Conservation (phyloP, 1,139 yeast genomes). For the Yamadazyma mexicana region DNA sequence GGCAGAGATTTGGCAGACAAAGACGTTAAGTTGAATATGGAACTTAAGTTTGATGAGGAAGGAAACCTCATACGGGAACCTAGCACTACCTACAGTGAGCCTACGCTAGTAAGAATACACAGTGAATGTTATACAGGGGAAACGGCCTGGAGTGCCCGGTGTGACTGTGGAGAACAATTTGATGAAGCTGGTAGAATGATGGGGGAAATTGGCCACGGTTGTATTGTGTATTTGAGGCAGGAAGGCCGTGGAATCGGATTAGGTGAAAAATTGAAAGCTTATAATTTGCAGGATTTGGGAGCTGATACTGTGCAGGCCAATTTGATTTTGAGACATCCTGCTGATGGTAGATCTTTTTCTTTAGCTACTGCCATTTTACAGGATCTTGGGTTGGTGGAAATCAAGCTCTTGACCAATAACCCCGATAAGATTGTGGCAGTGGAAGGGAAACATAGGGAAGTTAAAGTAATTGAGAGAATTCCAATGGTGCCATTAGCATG, state of each 20-base stretch:
- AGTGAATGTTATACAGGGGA: conserved; percentile 99
- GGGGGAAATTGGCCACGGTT: conserved; percentile 86
- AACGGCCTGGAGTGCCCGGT: conserved; percentile 98
- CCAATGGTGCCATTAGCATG: conserved; percentile 98
- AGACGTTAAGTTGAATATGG: conserved; percentile 47
- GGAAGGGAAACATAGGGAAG: conserved; percentile 73
- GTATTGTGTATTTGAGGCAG: conserved; percentile 92
- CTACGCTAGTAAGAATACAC: conserved; percentile 71
- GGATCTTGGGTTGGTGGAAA: conserved; percentile 74
- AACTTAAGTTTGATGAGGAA: conserved; percentile 44
- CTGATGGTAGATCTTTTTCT: conserved; percentile 90
- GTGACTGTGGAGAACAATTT: conserved; percentile 98
- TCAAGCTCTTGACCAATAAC: conserved; percentile 85
- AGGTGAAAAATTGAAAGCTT: conserved; percentile 95
- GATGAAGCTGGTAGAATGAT: conserved; percentile 95
- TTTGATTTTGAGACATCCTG: conserved; percentile 89
- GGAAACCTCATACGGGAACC: conserved; percentile 53
- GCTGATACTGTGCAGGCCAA: conserved; percentile 99
- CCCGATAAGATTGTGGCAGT: conserved; percentile 96
- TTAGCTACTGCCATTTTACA: conserved; percentile 89
- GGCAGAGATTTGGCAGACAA: conserved; percentile 72
- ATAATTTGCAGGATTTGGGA: conserved; percentile 94
- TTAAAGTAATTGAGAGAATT: conserved; percentile 78
- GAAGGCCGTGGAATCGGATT: conserved; percentile 98
- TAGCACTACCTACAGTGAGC: conserved; percentile 42